Conservation (phyloP, 2,329 filamentous ascomycete species). For the Fusarium irregulare region DNA sequence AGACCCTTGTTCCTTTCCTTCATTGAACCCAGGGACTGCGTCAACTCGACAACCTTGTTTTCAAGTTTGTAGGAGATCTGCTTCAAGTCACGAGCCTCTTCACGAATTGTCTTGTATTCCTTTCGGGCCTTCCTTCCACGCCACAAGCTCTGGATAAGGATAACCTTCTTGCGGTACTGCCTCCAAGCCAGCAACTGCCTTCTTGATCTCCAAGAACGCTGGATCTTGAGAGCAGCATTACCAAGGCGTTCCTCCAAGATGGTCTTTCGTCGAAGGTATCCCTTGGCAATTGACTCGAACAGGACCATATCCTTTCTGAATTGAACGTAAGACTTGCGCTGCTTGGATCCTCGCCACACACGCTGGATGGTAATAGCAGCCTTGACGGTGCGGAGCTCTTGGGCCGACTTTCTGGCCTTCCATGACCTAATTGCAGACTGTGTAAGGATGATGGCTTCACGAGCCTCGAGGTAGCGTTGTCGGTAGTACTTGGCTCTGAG, state of each 20-base stretch:
- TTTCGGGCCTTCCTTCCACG: slow-evolving; percentile 83
- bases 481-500: slow-evolving; percentile 95
- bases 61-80: slow-evolving; percentile 99
- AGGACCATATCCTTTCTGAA: slow-evolving; percentile 87
- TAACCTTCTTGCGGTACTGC: slow-evolving; percentile 87
- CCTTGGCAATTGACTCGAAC: slow-evolving; percentile 91
- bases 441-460: slow-evolving; percentile 81
- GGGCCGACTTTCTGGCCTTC: slow-evolving; percentile 79
- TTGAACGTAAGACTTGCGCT: slow-evolving; percentile 80
- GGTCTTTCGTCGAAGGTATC: slow-evolving; percentile 87
- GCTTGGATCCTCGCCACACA: slow-evolving; percentile 92
- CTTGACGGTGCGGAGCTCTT: slow-evolving; percentile 84
- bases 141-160: slow-evolving; percentile 93
- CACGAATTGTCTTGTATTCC: slow-evolving; percentile 89
- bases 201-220: slow-evolving; percentile 88
- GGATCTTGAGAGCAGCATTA: slow-evolving; percentile 90
- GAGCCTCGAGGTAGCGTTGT: slow-evolving; percentile 87
- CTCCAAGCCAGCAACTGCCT: slow-evolving; percentile 84
- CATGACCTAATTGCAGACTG: slow-evolving; percentile 84
- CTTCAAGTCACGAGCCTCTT: slow-evolving; percentile 97
- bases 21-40: slow-evolving; percentile 90
- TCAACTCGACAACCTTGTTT: slow-evolving; percentile 99
- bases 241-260: slow-evolving; percentile 94
- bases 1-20: slow-evolving; percentile 95
- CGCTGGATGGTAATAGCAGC: slow-evolving; percentile 95